Evolutionary conservation across 768 basidiomycete genomes (phyloP).

Genomic region (Hericium alpestre): DNA sequence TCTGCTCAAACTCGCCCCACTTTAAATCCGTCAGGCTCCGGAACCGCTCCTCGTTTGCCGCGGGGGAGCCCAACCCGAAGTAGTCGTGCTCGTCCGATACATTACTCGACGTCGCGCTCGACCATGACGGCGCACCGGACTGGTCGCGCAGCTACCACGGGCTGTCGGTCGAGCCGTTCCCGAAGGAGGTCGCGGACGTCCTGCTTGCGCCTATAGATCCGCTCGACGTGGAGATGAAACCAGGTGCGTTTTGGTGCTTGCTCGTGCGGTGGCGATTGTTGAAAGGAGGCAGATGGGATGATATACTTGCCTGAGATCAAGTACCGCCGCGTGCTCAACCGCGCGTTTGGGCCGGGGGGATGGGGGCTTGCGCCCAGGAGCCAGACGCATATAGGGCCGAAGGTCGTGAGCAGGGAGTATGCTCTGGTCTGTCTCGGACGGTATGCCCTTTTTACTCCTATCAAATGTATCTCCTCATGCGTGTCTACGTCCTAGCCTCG

Average conservation of each 20-base stretch:
- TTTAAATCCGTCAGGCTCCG: conserved; percentile 74
- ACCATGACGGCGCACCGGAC: conserved; percentile 29
- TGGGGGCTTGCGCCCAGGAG: conserved; percentile 94
- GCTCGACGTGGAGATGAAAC: conserved; percentile 85
- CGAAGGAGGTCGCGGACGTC: conserved; percentile 60
- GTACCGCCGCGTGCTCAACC: conserved; percentile 84
- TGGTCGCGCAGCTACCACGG: conserved; percentile 89
- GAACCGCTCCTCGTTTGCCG: conserved; percentile 56
- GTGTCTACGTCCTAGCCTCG: conserved; percentile 41
- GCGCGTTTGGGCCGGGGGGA: conserved; percentile 90
- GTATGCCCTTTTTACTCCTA: conserved; percentile 26
- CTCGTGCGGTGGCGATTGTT: neutral
- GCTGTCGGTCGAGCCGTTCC: conserved; percentile 65
- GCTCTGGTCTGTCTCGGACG: conserved; percentile 87
- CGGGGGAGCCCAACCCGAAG: conserved; percentile 18
- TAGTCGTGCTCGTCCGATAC: conserved; percentile 24
- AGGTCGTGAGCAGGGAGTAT: conserved; percentile 87
- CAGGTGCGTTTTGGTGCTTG: conserved; percentile 44
- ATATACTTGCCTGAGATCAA: conserved; percentile 96
- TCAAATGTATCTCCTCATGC: neutral
- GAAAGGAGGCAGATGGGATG: conserved; percentile 58
- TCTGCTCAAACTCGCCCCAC: conserved; percentile 85
- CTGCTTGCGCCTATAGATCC: conserved; percentile 68
- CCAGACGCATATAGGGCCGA: conserved; percentile 82
- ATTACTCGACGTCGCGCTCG: conserved; percentile 15